Base-by-base conservation (phyloP, 73 alveolate genomes). In the Effrenium voratum region DNA sequence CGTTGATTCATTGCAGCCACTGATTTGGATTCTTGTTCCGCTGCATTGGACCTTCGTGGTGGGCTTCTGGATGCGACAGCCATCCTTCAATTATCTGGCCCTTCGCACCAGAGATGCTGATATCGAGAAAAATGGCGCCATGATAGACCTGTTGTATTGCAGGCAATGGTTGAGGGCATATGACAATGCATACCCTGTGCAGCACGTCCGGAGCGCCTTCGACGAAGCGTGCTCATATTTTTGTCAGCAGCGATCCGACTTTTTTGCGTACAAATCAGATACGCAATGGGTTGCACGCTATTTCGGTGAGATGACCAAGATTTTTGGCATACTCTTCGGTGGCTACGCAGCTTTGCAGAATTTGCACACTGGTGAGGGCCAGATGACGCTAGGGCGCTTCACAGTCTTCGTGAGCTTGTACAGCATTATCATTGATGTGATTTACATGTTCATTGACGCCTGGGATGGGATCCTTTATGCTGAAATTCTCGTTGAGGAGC, bases 401-500 rank as follows among this genome's bases (percentile, higher is more conserved):
- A 90, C 97, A 2, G 97, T 90, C 76, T 90, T 70, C 44, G 76
- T 90, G 76, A 90, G 97, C 77, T 52, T 90, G n/a, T 90, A 90
- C 97, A 90, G 79, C 88, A 90, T 90, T 46, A 68, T 90, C 57
- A 52, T 90, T 26, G 97, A 90, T 32, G 97, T 90, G 86, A 75
- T 90, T 32, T 90, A 90, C 87, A 90, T 75, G 75, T 90, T 90
- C 77, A 68, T 90, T 22, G 97, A 90, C 0, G 72, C 97, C 2
- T 90, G 97, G 97, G 97, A 90, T 68, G 97, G 97, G 19, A 40
- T 90, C 36, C 88, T 90, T n/a, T 90, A 90, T 47, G 97, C 97
- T n/a, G 97, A 76, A 76, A 38, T 90, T 15, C 76, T 90, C 16
- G 87, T 90, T 15, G 97, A 90, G 87, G 97, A 90, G 97, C 87